Conservation (phyloP, 1,284 basidiomycete genomes). For the Hypsizygus ulmarius region DNA sequence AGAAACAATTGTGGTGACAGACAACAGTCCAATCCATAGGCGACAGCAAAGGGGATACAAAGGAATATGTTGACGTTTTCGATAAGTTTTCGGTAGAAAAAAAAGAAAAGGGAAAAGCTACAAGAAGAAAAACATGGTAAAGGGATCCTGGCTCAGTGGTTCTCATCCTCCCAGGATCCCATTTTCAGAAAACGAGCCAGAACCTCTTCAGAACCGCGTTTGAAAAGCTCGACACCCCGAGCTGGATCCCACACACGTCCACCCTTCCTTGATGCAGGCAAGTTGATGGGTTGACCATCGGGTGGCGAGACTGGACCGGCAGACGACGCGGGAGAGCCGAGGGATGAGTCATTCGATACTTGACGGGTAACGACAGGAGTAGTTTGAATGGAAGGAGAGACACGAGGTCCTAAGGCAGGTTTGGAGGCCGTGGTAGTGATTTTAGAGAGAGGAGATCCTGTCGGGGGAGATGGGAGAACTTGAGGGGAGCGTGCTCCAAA, state of each 20-base stretch:
- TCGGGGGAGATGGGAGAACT: conserved; percentile 9
- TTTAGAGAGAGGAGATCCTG: conserved; percentile 1
- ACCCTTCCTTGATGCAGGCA: conserved; percentile 38
- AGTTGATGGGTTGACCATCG: conserved; percentile 31
- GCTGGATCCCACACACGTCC: conserved; percentile 76
- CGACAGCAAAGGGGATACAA: too few relatives aligned
- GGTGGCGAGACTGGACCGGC: conserved; percentile 45
- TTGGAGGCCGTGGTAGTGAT: conserved; percentile 11
- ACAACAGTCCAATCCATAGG: too few relatives aligned
- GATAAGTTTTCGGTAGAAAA: conserved; percentile 4
- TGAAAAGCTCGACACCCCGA: conserved; percentile 76
- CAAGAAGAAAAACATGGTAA: conserved; percentile 9
- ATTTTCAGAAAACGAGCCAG: conserved; percentile 75
- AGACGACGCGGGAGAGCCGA: conserved; percentile 50
- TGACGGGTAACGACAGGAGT: conserved; percentile 30
- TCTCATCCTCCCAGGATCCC: conserved; percentile 65
- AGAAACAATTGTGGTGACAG: too few relatives aligned
- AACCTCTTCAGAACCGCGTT: conserved; percentile 79
- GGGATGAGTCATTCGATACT: conserved; percentile 38
- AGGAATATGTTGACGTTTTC: too few relatives aligned
- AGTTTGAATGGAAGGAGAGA: conserved; percentile 9
- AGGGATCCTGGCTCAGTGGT: conserved; percentile 11
- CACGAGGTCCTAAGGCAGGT: conserved; percentile 1
- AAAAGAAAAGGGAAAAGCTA: conserved; percentile 10
- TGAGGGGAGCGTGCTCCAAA: not conserved